A percentile compares a stretch with the other conserved stretches of the same genome.
Evolutionary conservation across 805 yeast species (phyloP).

Genomic region (Yarrowia yakushimensis): DNA sequence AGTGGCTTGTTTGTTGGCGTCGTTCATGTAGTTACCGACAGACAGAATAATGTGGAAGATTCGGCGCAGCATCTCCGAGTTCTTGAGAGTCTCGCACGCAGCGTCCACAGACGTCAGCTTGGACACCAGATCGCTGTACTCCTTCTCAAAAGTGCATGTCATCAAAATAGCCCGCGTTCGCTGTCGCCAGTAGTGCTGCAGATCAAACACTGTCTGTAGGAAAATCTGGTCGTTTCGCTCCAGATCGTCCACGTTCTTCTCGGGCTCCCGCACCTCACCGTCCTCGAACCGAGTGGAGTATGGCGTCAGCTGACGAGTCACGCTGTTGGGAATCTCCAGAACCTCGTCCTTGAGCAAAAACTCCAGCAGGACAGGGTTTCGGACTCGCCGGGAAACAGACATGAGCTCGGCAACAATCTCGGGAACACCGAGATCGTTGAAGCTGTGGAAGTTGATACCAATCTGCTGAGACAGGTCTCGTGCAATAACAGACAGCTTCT

Average conservation of each 20-base stretch:
- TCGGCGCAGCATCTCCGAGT: conserved; percentile 63
- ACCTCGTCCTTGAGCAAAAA: conserved; percentile 75
- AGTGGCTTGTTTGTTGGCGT: conserved; percentile 80
- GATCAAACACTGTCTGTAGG: conserved; percentile 74
- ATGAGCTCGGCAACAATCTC: conserved; percentile 68
- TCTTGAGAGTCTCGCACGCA: conserved; percentile 64
- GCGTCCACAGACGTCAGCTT: conserved; percentile 69
- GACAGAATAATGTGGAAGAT: conserved; percentile 81
- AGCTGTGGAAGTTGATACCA: conserved; percentile 86
- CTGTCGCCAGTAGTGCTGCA: conserved; percentile 88
- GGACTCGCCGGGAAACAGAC: conserved; percentile 67
- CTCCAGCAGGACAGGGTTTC: conserved; percentile 71
- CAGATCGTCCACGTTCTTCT: conserved; percentile 69
- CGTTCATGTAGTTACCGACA: conserved; percentile 97
- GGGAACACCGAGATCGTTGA: conserved; percentile 56
- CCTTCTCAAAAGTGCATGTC: conserved; percentile 68
- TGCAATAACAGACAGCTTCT: conserved; percentile 66
- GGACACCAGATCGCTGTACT: conserved; percentile 63
- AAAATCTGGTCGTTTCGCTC: conserved; percentile 85
- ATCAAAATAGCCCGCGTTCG: conserved; percentile 80
- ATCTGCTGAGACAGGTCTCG: conserved; percentile 90
- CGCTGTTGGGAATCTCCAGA: conserved; percentile 65
- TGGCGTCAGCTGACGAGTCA: conserved; percentile 72
- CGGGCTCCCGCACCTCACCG: conserved; percentile 42
- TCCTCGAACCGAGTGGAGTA: conserved; percentile 68